phyloP scores from a whole-genome alignment of 2,329 filamentous ascomycete species.

The Cercospora nicotianae region DNA sequence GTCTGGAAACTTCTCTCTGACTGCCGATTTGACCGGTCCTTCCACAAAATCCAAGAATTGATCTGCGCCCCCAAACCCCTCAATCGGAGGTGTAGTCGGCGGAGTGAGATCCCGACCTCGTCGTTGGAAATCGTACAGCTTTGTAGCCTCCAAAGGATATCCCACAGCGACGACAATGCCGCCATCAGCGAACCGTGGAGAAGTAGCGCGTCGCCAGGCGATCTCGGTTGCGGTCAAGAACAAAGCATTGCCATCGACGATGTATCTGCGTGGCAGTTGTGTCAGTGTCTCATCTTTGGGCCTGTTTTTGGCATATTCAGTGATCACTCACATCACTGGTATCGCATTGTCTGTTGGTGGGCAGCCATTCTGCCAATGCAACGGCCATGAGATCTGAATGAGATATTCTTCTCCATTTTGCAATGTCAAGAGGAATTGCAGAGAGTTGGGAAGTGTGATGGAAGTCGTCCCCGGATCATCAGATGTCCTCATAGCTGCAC shows the following conservation, averaged over 20 bases:
- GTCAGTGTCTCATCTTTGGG: no score
- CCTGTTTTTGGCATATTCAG: no score
- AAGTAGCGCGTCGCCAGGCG: not conserved
- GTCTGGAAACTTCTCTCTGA: not conserved
- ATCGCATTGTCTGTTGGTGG: not conserved
- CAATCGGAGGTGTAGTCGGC: not conserved
- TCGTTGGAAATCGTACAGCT: not conserved
- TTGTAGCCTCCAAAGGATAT: not conserved
- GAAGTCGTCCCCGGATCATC: no score
- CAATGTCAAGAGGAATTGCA: not conserved
- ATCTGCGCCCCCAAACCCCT: not conserved
- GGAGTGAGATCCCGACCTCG: not conserved
- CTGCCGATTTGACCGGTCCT: not conserved
- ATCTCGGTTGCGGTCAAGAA: not conserved
- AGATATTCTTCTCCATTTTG: not conserved
- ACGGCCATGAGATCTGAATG: not conserved
- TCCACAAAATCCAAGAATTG: not conserved
- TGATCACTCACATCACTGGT: not conserved
- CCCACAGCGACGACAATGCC: not conserved
- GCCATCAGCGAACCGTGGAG: not conserved
- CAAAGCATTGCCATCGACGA: not conserved
- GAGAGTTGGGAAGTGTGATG: not conserved
- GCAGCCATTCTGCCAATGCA: not conserved
- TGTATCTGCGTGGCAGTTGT: not conserved
- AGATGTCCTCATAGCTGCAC: not conserved